Evolutionary conservation across 2,329 filamentous ascomycete species (phyloP).

Genomic region (Monosporascus sp.): DNA sequence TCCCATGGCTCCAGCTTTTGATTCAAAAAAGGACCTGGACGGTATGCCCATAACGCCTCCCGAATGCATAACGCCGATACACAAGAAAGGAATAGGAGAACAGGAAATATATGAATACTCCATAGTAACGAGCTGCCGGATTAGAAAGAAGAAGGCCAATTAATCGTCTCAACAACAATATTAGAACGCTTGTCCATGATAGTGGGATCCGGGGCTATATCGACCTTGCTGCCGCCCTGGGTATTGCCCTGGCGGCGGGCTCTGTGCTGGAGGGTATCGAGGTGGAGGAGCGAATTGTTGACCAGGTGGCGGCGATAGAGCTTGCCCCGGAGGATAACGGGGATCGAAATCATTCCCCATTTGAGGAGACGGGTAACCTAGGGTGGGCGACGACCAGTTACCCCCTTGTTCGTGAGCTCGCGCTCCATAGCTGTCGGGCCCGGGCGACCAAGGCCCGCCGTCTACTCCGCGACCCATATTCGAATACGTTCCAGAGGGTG

Average conservation of each 20-base stretch:
- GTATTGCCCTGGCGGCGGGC: conserved; percentile 9
- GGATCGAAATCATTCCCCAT: conserved; percentile 20
- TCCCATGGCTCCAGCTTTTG: background rate
- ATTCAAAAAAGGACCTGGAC: background rate
- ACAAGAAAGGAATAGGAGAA: background rate
- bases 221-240: conserved; percentile 5
- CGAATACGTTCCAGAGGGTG: conserved; percentile 27
- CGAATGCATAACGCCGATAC: background rate
- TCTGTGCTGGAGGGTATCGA: conserved; percentile 12
- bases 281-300: conserved; percentile 13
- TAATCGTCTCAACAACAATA: background rate
- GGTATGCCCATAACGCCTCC: background rate
- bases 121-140: background rate
- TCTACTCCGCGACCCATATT: conserved; percentile 20
- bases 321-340: conserved; percentile 18
- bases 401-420: conserved; percentile 28
- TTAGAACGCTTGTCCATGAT: conserved; percentile 27
- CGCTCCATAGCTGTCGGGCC: conserved; percentile 22
- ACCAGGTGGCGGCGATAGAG: conserved; percentile 17
- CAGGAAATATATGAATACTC: background rate
- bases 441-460: conserved; percentile 19
- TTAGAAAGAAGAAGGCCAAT: too few relatives aligned
- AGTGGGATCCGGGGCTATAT: conserved; percentile 10
- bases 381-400: conserved; percentile 24
- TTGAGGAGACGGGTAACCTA: conserved; percentile 20